Evolutionary conservation across 345 rosid genomes (phyloP), one percentile per base, ranked within the genome.

Genomic region (Boechera stricta): DNA sequence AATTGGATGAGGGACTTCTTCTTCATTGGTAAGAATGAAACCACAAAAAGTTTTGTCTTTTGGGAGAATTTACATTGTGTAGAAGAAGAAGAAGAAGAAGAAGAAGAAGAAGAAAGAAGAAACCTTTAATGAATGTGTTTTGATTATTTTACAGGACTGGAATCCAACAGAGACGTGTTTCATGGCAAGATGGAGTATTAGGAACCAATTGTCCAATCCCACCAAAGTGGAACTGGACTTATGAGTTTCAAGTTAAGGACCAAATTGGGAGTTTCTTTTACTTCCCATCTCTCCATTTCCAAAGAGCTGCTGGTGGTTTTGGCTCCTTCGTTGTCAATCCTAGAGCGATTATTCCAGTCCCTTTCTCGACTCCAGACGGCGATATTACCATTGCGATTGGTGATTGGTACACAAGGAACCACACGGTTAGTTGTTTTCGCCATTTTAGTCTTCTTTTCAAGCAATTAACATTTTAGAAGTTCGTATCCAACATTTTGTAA

Each of bases 181-280:
- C 99, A 18, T 96, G 99, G 99, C 98, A 96, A 86, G 99, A 96
- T 76, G 99, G 99, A 78, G 74, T 96, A 57, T 86, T 67, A 66
- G 99, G 99, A 32, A 96, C 99, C 2, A 96, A 91, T 62, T 96
- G 98, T 81, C 99, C 98, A 21, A 96, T 96, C 44, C 99, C 99
- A 58, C 84, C 99, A 42, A 96, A 96, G 82, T 96, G 99, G 99
- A 96, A 96, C 84, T 96, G 97, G 98, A 96, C 98, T 78, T 96
- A 96, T 82, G 89, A 96, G 85, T 96, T 96, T 79, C 99, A 96
- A 80, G 99, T 96, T 10, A 96, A 96, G 80, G 99, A 96, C 74
- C 99, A 96, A 76, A 74, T 96, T 75, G 99, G 99, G 64, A 96
- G 99, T 81, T 93, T 90, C 97, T 93, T 86, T 79, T 96, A 96